Evolutionary conservation across 169 alveolate genomes (phyloP).

Genomic region (Besnoitia besnoiti): DNA sequence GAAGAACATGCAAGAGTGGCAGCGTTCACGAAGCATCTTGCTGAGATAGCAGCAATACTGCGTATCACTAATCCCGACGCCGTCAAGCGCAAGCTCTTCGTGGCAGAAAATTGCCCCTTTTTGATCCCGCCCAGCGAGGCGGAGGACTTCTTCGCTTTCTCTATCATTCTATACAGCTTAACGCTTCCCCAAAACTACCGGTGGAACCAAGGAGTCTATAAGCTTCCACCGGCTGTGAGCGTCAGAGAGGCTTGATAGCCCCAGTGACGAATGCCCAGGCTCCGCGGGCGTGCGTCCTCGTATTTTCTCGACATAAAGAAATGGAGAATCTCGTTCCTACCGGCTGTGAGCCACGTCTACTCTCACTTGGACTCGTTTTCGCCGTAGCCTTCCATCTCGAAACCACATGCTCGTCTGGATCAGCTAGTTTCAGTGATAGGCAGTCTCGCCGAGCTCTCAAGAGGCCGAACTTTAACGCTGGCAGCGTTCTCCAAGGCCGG

Average conservation of each 20-base stretch:
- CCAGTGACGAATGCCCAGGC: background rate
- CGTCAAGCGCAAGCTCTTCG: background rate
- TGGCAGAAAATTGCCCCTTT: conserved; percentile 27
- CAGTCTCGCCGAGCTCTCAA: background rate
- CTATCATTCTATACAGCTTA: conserved; percentile 6
- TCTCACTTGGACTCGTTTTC: background rate
- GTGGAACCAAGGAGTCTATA: conserved; percentile 33
- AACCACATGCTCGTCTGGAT: too few species aligned
- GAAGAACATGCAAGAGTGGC: conserved; percentile 26
- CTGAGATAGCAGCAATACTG: background rate
- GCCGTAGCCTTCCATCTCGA: background rate
- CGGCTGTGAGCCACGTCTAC: background rate
- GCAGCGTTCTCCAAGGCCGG: too few species aligned
- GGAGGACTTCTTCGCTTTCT: conserved; percentile 10
- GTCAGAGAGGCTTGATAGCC: background rate
- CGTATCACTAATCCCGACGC: conserved; percentile 7
- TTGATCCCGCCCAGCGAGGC: conserved; percentile 14
- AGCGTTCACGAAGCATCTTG: conserved; percentile 13
- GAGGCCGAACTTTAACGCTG: too few species aligned
- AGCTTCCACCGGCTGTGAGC: conserved; percentile 31
- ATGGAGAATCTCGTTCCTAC: background rate
- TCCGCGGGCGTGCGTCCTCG: background rate
- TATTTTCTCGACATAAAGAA: background rate
- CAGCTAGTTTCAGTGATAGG: background rate
- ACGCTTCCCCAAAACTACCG: background rate